Base-by-base conservation (phyloP, 495 filamentous ascomycete genomes). In the Niebla homalea region DNA sequence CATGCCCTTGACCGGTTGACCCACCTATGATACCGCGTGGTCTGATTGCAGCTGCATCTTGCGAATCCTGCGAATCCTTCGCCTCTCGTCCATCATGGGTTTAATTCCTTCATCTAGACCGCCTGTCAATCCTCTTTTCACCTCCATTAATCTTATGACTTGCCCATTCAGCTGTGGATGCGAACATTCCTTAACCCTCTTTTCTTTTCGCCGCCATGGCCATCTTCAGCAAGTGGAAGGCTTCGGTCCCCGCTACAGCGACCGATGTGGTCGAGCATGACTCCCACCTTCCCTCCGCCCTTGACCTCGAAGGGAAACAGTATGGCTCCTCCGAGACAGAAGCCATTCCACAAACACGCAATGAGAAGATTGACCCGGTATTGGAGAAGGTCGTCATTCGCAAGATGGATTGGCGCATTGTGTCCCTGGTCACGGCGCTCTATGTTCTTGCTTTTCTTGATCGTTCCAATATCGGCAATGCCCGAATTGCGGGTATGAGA, bases 391-490 rank as follows among this genome's bases (percentile, higher is more conserved):
- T 69, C n/a, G 66, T 84, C 2, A 48, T 80, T 43, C 64, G 74
- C 23, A 84, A 84, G 57, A 53, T 84, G 46, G 81, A 85, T 52
- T 60, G 60, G 45, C 61, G 65, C 16, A 59, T 82, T 8, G 67
- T 77, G 2, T 66, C 70, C 2, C 60, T 82, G 11, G 57, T 80
- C 41, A 73, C 67, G 15, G 67, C 70, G 49, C 60, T 78, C 32
- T 82, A 84, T 60, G 60, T 85, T 4, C 66, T 85, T 26, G 66
- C 81, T 5, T 81, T 80, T 51, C 67, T 87, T 11, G 83, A 86
- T 56, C 74, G 83, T 41, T 83, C 78, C 29, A 86, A 85, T 51
- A 79, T 78, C 47, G 80, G 82, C 47, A 87, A 85, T 73, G 81
- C 80, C 0, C 69, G 77, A 56, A 80, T 80, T 47, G 78, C 78